Evolutionary conservation across 2,329 filamentous ascomycete species (phyloP).

Genomic region (Epichloe sibirici): DNA sequence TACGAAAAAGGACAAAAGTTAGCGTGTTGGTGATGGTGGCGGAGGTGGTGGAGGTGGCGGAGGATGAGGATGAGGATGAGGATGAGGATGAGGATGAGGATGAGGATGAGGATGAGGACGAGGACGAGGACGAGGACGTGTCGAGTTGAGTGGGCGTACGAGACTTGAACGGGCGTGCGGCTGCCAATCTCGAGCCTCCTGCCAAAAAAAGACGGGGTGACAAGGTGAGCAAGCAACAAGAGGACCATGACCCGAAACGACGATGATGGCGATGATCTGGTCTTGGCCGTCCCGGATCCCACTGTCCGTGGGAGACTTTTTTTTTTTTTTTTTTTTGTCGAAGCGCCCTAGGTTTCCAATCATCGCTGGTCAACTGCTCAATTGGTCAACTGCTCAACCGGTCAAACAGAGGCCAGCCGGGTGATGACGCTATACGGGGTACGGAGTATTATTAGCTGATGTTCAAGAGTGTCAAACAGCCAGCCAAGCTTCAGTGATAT

Average conservation of each 20-base stretch:
- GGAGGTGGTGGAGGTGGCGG: not conserved
- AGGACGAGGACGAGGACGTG: too few species aligned
- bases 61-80: too few species aligned
- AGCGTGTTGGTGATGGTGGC: constrained; percentile 1
- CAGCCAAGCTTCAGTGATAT: too few species aligned
- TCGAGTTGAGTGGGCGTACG: constrained; percentile 1
- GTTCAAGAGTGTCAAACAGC: too few species aligned
- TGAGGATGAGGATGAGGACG: too few species aligned
- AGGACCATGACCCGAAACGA: not conserved
- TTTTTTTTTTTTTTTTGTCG: not conserved
- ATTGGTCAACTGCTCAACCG: not conserved
- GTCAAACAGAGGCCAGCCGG: not conserved
- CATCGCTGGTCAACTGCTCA: not conserved
- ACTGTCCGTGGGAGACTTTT: not conserved
- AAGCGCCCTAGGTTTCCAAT: not conserved
- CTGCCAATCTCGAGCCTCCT: not conserved
- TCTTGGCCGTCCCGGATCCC: not conserved
- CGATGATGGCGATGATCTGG: not conserved
- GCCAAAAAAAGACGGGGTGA: not conserved
- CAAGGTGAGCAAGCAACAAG: not conserved
- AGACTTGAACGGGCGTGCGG: constrained; percentile 2
- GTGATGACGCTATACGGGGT: not conserved
- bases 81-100: too few species aligned
- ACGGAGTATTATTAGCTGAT: too few species aligned
- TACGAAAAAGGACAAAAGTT: not conserved